Base-by-base conservation (phyloP, 2,329 filamentous ascomycete genomes). In the Tolypocladium ophioglossoides region DNA sequence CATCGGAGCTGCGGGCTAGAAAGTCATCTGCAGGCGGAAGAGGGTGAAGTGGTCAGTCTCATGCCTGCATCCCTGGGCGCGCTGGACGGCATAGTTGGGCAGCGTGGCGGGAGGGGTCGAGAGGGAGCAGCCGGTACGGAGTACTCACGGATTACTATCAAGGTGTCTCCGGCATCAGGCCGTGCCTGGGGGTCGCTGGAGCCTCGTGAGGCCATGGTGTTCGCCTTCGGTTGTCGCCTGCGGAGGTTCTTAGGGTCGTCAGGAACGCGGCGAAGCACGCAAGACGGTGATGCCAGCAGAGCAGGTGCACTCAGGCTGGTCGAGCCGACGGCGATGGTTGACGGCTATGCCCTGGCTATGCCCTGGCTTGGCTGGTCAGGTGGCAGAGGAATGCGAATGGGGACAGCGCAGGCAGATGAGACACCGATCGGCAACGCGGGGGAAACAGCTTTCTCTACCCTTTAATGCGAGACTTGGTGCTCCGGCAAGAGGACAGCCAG, bases 1-100 rank as follows among this genome's bases (percentile, higher is more conserved):
- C 94, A 72, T 99, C 94, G 55, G 89, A 87, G 70, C 91, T 95
- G 61, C 94, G 85, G 55, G 92, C 91, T 62, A 85, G 77, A 70
- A 99, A 97, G 72, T 96, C 91, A 73, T 99, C 90, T 95, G 55
- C 30, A 16, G 32, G 49, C 18, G 27, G 20, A 50, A 47, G 24
- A 32, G 44, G 18, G 27, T 7, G 18, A 20, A 7, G 44, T 2
- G 18, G 44, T 47, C 44, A 47, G 44, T 20, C 16, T 32, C 44
- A 20, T 32, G 27, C 18, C 27, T 32, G 44, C 9, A 20, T 32
- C 10, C 5, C 41, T 11, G 16, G 16, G 24, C 12, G 16, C 24
- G 41, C 41, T 10, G 41, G 24, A 46, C 41, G 9, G 2, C 24
- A 6, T 20, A 20, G 44, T 14, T 14, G 44, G 44, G 44, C 44